Percentiles rank a stretch among this genome's conserved stretches.
Evolutionary conservation across 2,329 filamentous ascomycete genomes (phyloP).

Genomic region (Nannizziopsis barbatae): DNA sequence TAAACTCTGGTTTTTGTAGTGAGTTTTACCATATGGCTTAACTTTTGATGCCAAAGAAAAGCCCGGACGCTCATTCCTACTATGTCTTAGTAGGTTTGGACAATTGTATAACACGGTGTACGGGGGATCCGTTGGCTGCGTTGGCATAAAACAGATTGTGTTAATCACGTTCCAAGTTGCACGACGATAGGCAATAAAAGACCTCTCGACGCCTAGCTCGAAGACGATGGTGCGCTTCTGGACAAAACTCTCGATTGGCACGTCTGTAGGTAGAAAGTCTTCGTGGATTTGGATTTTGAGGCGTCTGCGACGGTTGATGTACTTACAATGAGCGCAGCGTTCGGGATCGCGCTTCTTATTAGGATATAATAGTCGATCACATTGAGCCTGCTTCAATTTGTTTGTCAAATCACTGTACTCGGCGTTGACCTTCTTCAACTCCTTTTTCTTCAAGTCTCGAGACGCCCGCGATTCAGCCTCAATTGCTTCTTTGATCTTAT

Average conservation of each 20-base stretch:
- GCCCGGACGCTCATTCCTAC: no score
- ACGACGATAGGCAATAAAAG: slow-evolving; percentile 42
- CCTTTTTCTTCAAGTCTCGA: not conserved
- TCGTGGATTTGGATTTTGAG: slow-evolving; percentile 42
- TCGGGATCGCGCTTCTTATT: slow-evolving; percentile 16
- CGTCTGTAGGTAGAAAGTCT: slow-evolving; percentile 37
- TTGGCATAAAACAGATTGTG: not conserved
- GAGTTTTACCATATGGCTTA: slow-evolving; percentile 1
- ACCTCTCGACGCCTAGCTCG: slow-evolving; percentile 39
- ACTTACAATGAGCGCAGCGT: slow-evolving; percentile 37
- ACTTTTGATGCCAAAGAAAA: slow-evolving; percentile 1
- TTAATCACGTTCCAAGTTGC: slow-evolving; percentile 41
- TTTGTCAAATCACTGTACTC: slow-evolving; percentile 20
- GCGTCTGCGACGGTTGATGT: slow-evolving; percentile 24
- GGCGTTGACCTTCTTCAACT: not conserved
- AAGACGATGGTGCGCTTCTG: slow-evolving; percentile 40
- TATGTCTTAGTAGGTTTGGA: not conserved
- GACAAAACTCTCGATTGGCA: slow-evolving; percentile 6
- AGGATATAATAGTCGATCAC: slow-evolving; percentile 20
- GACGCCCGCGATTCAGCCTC: slow-evolving; percentile 14
- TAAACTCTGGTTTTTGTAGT: not conserved
- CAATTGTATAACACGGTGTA: not conserved
- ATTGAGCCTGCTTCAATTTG: slow-evolving; percentile 24
- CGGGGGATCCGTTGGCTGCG: not conserved
- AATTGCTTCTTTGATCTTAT: slow-evolving; percentile 27